Evolutionary conservation across 2,329 filamentous ascomycete genomes (phyloP), one percentile per base, ranked within the genome.

Genomic region (Scortechinia acanthostroma): DNA sequence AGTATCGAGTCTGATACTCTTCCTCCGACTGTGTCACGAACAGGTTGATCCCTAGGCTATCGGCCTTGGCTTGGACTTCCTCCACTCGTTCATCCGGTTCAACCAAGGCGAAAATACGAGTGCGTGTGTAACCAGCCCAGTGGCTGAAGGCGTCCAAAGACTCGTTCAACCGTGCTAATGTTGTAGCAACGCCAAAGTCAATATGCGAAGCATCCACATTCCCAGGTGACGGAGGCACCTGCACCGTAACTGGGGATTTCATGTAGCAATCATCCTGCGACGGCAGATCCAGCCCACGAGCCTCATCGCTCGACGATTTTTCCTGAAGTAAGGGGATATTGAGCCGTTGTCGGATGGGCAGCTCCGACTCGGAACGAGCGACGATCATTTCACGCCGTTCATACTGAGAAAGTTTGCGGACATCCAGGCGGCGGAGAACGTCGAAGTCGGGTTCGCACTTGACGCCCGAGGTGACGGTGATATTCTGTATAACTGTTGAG

Each of bases 101-200:
- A 10, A 65, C 53, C 13, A 60, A 49, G 5, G 59, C 62, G 43
- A 66, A 62, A 15, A 68, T 62, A 15, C 60, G 61, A 17, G 62
- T 55, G 21, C 57, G 53, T 1, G 58, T 61, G 46, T 63, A 53
- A 10, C 59, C 56, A 2, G 64, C 61, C 65, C 65, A 68, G 45
- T 66, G 62, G 4, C 53, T 51, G 45, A 68, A 63, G 4, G 58
- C 57, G 46, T 64, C 55, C 22, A 68, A 51, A 2, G 64, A 65
- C 3, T 62, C 61, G 33, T 64, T 61, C 49, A 68, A 48, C 22
- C 64, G 55, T 23, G 55, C 55, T 14, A 63, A 45, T 3, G 58
- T 63, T 21, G 65, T 68, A 4, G 64, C 63, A 19, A 68, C 59
- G 43, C 64, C 65, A 44, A 68, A 68, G 47, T 66, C 61, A 45